Evolutionary conservation across 176 grass and related monocot species (phyloP), one percentile per base, ranked within the genome.

Genomic region (Aegilops speltoides): DNA sequence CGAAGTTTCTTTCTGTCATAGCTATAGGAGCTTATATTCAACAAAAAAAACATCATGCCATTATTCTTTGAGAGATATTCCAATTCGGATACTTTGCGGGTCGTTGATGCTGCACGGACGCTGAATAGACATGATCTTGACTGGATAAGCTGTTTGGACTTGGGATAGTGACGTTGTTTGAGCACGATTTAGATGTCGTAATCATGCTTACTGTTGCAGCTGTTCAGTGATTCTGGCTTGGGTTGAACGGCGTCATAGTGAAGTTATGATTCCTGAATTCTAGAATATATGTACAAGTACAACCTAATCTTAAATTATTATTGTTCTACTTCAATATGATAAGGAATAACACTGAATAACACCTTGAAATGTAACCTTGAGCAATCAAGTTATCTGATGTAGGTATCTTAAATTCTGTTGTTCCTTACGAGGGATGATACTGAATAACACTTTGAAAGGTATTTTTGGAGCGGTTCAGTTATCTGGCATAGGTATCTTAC

Each of bases 11-110:
- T 76, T 40, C 78, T 24, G 16, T 50, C 41, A 65, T 69, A 90
- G 33, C 67, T 69, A 22, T 19, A 29, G 79, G 82, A 78, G 20
- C 61, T 85, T 85, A 38, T 85, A 29, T 63, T 75, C 46, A 46
- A 46, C 29, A 40, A 34, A 80, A 73, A 68, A 36, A 22, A 31
- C 64, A 32, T 33, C 64, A 67, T 67, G 64, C 16, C 50, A 54
- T 54, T 17, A 54, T 2, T 60, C 34, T 29, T 11, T 63, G 66
- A 11, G 25, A 65, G 16, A 29, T 72, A 70, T 79, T 79, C 86
- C 68, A 5, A 66, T 80, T 54, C n/a, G 9, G 48, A 79, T 68
- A 26, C 60, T 83, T 46, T 28, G 26, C 41, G 34, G 15, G 45
- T 82, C 10, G 31, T 69, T 15, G 28, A 63, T 70, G 19, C 28